phyloP scores from a whole-genome alignment of 106 monocot species.

The Hemerocallis citrina region DNA sequence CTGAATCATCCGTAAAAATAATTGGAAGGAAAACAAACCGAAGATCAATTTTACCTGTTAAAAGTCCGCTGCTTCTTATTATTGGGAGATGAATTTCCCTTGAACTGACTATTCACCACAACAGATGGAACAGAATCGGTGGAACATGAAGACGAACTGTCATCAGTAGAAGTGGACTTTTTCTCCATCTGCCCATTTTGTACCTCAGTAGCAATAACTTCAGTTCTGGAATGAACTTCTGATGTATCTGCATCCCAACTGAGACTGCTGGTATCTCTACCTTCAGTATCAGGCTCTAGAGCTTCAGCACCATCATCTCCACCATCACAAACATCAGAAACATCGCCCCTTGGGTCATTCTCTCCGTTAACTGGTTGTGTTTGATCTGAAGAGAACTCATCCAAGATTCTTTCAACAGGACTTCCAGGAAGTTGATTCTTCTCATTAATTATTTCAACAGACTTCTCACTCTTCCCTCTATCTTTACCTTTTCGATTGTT shows the following conservation, averaged over 20 bases:
- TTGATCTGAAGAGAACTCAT: constrained; percentile 25
- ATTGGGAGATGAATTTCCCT: constrained; percentile 22
- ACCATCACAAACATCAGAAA: constrained; percentile 57
- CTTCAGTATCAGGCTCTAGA: constrained; percentile 46
- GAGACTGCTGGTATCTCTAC: constrained; percentile 26
- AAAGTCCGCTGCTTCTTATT: constrained; percentile 25
- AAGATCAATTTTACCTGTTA: constrained; percentile 30
- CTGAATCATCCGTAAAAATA: background rate
- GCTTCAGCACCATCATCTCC: constrained; percentile 45
- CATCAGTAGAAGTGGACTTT: constrained; percentile 37
- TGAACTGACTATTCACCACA: constrained; percentile 34
- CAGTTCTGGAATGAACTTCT: constrained; percentile 30
- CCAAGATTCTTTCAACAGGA: constrained; percentile 22
- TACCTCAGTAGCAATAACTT: constrained; percentile 22
- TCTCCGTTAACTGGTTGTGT: constrained; percentile 17
- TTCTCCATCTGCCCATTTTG: constrained; percentile 33
- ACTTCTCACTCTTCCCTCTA: constrained; percentile 48
- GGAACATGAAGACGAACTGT: constrained; percentile 91
- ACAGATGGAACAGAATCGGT: constrained; percentile 68
- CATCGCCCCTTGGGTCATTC: constrained; percentile 31
- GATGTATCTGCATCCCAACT: constrained; percentile 65
- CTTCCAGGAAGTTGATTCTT: constrained; percentile 11
- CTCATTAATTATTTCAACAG: constrained; percentile 16
- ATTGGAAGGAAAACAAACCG: too few species aligned
- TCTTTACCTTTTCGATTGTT: constrained; percentile 72